Conservation (phyloP, 1,284 basidiomycete genomes). For the Sutorius eximius region DNA sequence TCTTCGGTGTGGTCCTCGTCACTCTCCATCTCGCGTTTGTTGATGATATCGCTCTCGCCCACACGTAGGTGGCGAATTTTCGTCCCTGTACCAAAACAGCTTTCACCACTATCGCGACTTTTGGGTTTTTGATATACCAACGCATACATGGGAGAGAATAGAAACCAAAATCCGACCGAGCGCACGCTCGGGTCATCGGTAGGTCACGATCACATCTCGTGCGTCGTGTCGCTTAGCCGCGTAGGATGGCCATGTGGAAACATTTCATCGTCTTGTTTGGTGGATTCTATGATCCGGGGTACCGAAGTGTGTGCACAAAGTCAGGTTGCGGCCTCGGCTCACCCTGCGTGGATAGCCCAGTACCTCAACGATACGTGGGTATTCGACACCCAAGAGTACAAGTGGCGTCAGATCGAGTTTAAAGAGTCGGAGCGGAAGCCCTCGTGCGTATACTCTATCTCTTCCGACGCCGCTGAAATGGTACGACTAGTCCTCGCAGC, state of each 20-base stretch:
- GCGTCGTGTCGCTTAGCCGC: neutral
- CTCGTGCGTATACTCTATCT: constrained; percentile 46
- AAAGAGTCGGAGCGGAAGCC: constrained; percentile 69
- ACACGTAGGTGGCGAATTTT: constrained; percentile 75
- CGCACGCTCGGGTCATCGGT: constrained; percentile 85
- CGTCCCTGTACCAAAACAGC: constrained; percentile 80
- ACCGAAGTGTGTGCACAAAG: constrained; percentile 53
- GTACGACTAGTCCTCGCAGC: constrained; percentile 61
- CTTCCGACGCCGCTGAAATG: neutral
- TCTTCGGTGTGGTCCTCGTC: constrained; percentile 58
- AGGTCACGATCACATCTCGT: neutral
- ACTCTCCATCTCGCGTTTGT: neutral
- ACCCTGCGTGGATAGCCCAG: constrained; percentile 50
- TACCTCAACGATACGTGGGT: constrained; percentile 89
- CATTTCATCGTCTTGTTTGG: constrained; percentile 86
- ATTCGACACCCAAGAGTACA: constrained; percentile 86
- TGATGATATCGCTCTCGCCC: neutral
- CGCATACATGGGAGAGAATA: constrained; percentile 85
- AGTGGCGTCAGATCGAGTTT: constrained; percentile 82
- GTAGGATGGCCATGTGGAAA: constrained; percentile 89
- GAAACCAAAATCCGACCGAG: constrained; percentile 82
- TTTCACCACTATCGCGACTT: constrained; percentile 93
- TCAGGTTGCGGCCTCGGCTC: neutral
- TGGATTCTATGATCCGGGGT: constrained; percentile 83
- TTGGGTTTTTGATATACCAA: constrained; percentile 75